Evolutionary conservation across 2,329 filamentous ascomycete genomes (phyloP), one percentile per base, ranked within the genome.

Genomic region (Plectosphaerella sp.): DNA sequence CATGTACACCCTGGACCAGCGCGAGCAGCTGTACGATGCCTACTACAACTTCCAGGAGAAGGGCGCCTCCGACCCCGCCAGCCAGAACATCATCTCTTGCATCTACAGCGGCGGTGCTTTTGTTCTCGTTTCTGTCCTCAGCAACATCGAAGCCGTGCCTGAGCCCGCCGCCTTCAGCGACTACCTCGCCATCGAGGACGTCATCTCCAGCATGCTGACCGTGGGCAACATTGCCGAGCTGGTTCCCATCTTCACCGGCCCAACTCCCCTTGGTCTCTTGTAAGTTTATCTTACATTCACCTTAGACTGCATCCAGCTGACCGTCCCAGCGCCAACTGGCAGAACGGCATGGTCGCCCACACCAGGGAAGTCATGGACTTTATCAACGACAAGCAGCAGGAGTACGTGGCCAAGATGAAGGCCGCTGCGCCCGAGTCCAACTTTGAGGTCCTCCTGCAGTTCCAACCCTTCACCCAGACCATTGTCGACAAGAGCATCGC

Each of bases 381-480:
- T 46, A 58, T 66, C 4, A 63, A 66, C 41, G 54, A 61, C 20
- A 63, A 62, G 50, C 60, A 66, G 45, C 53, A 57, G 15, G 61
- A 64, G 14, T 61, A 64, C 42, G 60, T 62, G 37, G 52, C 52
- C 2, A 61, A 59, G 43, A 65, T 70, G 51, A 54, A 63, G 20
- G 58, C 50, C 5, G 59, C 59, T 3, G 60, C 63, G 6, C 58
- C 62, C 1, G 56, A 59, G 10, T 56, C 62, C 3, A 52, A 55
- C 16, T 59, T 68, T 20, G 56, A 59, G 22, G 57, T 65, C 1
- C 57, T 66, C 8, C 55, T 61, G n/a, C 61, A 63, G 54, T 66
- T 66, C 54, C 67, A 69, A 50, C 66, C 67, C 28, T 56, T 69
- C 25, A 64, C 64, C 1, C 49, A 61, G 24, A 55, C 62, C 12